These are phyloP conservation scores for Phytophthora crassamura DNA, from an alignment of 352 stramenopile genomes.

Conservation along the genomic window DNA sequence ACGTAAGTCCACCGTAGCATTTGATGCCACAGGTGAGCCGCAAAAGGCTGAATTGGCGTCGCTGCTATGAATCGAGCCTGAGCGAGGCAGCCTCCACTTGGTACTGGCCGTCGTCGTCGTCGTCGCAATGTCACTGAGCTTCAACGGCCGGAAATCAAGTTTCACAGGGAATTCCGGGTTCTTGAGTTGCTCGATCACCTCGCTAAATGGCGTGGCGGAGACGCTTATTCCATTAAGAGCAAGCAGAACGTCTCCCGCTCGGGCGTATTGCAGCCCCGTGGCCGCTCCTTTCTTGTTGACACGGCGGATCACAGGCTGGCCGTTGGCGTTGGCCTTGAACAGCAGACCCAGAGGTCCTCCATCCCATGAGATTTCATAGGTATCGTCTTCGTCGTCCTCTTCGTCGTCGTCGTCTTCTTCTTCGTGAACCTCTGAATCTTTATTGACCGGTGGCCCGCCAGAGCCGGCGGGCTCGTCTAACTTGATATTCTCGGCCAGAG, in stretches of 20 bases:
- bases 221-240: constrained; percentile 71
- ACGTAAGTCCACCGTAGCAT: constrained; percentile 36
- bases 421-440: constrained; percentile 31
- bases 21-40: constrained; percentile 40
- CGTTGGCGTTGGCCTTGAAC: constrained; percentile 67
- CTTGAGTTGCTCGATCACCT: constrained; percentile 74
- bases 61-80: constrained; percentile 44
- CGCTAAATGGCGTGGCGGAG: constrained; percentile 55
- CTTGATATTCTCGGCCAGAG: constrained; percentile 52
- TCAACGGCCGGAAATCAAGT: constrained; percentile 73
- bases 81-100: constrained; percentile 32
- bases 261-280: constrained; percentile 63
- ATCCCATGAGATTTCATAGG: constrained; percentile 76
- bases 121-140: constrained; percentile 44
- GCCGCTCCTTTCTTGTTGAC: constrained; percentile 79
- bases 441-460: background rate
- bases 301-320: constrained; percentile 68
- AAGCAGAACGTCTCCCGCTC: constrained; percentile 78
- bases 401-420: constrained; percentile 60
- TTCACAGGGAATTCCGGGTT: constrained; percentile 66
- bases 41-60: constrained; percentile 36
- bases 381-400: constrained; percentile 70
- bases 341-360: constrained; percentile 72
- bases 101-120: constrained; percentile 21
- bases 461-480: constrained; percentile 31